Conservation (phyloP, 371 early-diverging fungal species). For the Dichotomocladium elegans region DNA sequence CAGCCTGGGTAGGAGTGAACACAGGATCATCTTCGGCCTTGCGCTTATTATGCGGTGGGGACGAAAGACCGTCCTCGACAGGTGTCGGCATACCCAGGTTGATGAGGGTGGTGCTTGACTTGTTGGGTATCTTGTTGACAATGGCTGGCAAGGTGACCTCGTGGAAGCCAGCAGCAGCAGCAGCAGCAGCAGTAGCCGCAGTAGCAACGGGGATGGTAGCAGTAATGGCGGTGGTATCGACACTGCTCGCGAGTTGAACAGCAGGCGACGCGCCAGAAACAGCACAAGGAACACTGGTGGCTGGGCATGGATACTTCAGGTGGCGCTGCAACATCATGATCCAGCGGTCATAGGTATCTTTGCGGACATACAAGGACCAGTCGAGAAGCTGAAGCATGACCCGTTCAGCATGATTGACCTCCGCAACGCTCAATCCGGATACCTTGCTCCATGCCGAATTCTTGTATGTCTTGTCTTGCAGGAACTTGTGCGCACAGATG, state of each 20-base stretch:
- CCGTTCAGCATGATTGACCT: constrained; percentile 73
- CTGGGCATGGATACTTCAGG: no score
- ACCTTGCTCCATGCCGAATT: constrained; percentile 82
- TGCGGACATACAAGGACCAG: constrained; percentile 68
- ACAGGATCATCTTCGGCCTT: not conserved
- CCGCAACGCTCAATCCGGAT: constrained; percentile 63
- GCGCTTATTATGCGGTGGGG: not conserved
- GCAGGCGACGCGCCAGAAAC: no score
- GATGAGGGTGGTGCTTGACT: not conserved
- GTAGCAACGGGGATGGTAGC: no score
- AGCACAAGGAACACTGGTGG: no score
- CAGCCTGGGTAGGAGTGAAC: no score
- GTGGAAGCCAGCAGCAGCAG: no score
- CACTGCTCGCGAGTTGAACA: no score
- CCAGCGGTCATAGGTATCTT: constrained; percentile 53
- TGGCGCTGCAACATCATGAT: constrained; percentile 35
- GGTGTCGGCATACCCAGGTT: constrained; percentile 6
- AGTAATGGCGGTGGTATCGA: not conserved
- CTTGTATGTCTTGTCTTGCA: constrained; percentile 77
- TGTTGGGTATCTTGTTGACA: no score
- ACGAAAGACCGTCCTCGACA: not conserved
- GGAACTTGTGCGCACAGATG: constrained; percentile 77
- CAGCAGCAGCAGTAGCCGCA: no score
- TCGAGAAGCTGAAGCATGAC: constrained; percentile 69
- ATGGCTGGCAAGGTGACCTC: no score